Base-by-base conservation (phyloP, 2,329 filamentous ascomycete genomes). In the Simplicillium aogashimaense region DNA sequence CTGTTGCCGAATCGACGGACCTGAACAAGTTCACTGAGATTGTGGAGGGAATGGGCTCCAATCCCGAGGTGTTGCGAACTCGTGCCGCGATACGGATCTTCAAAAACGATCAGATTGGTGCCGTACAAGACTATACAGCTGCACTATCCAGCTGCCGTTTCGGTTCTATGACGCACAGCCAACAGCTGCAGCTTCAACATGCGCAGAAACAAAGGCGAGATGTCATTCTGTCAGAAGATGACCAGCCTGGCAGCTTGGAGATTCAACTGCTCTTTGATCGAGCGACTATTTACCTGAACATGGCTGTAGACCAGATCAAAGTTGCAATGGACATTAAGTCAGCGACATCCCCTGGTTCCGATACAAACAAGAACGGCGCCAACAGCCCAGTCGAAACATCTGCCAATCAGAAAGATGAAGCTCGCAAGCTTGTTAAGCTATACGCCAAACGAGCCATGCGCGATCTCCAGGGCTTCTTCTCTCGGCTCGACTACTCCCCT, bases 401-500 rank as follows among this genome's bases (percentile, higher is more conserved):
- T 29, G 45, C 13, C 13, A 35, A 37, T 41, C 43, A 43, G 32
- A 54, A 54, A 31, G 38, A 39, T 13, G 57, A 60, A 11, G 42
- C 47, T 7, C 73, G 82, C 35, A 87, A 83, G 56, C 62, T 73
- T 18, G 81, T 90, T 48, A 84, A 85, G 50, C 70, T 72, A 1
- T 80, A 83, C 58, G 86, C 86, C 3, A 89, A 86, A 58, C 74
- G 80, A 41, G 85, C 86, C 1, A 61, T 92, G 16, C 74, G 81
- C 43, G 86, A 92, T 60, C 88, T 84, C 54, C 66, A 80, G 50
- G 67, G 74, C 16, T 92, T 86, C 53, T 64, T 94, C 31, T 76
- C 78, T 1, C 69, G 79, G 43, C 80, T 92, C 46, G 83, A 92
- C 51, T 92, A 92, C 59, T 84, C 86, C 0, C 83, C 85, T 1